A percentile compares a stretch with the other conserved stretches of the same genome.
phyloP scores from a whole-genome alignment of 495 filamentous ascomycete genomes.

The Xylaria nigripes region DNA sequence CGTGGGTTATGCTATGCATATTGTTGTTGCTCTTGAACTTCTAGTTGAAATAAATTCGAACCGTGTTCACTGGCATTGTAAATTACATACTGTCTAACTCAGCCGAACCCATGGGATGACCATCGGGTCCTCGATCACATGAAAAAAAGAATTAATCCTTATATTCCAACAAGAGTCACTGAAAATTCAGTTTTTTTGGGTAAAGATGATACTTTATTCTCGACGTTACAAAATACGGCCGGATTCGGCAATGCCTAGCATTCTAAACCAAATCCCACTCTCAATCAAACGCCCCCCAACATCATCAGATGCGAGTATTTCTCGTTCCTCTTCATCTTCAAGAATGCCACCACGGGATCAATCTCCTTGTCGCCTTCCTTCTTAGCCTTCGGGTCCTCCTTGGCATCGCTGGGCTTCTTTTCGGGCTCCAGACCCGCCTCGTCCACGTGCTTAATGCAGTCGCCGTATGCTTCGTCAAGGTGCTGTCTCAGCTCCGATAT shows the following conservation, averaged over 20 bases:
- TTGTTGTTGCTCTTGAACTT: too few species aligned
- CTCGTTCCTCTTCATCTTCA: constrained; percentile 3
- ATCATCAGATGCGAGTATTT: constrained; percentile 10
- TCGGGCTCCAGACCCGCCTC: background rate
- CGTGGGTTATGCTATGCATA: too few species aligned
- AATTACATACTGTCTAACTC: too few species aligned
- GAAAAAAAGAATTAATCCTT: too few species aligned
- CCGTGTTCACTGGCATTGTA: too few species aligned
- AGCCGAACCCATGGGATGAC: too few species aligned
- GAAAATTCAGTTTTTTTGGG: too few species aligned
- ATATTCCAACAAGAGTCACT: too few species aligned
- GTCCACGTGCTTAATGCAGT: background rate
- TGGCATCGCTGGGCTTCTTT: background rate
- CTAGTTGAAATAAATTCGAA: too few species aligned
- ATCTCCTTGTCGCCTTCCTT: background rate
- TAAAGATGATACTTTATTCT: too few species aligned
- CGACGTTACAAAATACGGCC: too few species aligned
- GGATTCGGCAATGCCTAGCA: background rate
- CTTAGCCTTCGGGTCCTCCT: background rate
- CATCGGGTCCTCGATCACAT: too few species aligned
- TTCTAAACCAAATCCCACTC: background rate
- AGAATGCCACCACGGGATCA: constrained; percentile 1
- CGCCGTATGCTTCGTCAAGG: background rate
- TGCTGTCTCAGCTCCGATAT: background rate
- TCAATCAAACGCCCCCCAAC: background rate